These are phyloP conservation scores for Pisolithus thermaeus DNA, from an alignment of 1,284 basidiomycete species.

Conservation along the genomic window DNA sequence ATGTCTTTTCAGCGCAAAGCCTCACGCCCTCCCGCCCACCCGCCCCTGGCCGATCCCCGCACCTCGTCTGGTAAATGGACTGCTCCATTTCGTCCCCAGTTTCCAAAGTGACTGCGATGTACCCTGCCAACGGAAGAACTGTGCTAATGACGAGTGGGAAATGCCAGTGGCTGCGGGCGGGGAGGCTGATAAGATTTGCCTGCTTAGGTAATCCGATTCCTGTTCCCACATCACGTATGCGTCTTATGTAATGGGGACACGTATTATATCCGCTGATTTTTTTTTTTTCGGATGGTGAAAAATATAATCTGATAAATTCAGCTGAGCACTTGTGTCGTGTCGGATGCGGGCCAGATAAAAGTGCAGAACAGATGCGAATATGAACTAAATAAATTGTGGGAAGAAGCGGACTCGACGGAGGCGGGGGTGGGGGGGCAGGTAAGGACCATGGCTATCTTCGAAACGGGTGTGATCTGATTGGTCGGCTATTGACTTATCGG, in stretches of 20 bases:
- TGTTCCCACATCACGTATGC: constrained; percentile 15
- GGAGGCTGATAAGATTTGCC: constrained; percentile 31
- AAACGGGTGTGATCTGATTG: constrained; percentile 34
- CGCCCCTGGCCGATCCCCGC: no score
- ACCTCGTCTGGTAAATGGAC: no score
- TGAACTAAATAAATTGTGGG: not conserved
- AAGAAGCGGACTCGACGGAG: not conserved
- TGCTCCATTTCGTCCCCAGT: no score
- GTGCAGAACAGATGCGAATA: not conserved
- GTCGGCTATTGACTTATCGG: constrained; percentile 32
- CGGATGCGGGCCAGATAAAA: not conserved
- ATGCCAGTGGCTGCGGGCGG: constrained; percentile 8
- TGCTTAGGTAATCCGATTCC: constrained; percentile 14
- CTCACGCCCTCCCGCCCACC: no score
- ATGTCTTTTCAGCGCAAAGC: no score
- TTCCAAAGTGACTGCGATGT: no score
- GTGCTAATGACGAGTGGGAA: constrained; percentile 1
- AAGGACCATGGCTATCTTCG: constrained; percentile 15
- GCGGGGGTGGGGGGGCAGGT: no score
- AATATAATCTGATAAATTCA: not conserved
- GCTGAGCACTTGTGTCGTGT: not conserved
- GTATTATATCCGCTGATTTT: constrained; percentile 18
- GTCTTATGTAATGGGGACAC: constrained; percentile 25
- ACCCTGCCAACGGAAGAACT: no score
- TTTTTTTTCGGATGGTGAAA: constrained; percentile 17